phyloP scores from a whole-genome alignment of 768 basidiomycete genomes.

The Pleurotus eryngii region DNA sequence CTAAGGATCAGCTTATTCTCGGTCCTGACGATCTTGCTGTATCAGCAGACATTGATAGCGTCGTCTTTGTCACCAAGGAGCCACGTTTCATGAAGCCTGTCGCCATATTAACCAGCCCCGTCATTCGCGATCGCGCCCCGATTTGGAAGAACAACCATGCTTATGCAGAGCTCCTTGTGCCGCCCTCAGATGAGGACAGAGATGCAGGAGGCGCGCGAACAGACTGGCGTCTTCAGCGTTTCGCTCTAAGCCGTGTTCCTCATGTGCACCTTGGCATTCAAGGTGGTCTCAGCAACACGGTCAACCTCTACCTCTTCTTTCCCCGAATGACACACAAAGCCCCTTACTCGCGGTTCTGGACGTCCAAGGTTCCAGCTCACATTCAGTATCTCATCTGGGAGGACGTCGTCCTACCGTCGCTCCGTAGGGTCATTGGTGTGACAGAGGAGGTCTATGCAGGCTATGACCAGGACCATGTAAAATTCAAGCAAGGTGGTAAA shows the following conservation, averaged over 20 bases:
- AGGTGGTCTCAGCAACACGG: constrained; percentile 4
- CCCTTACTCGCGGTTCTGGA: constrained; percentile 7
- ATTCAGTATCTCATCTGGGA: constrained; percentile 14
- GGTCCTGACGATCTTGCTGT: not conserved
- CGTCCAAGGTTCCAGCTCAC: constrained; percentile 9
- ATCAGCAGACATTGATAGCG: constrained; percentile 13
- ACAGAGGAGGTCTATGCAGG: constrained; percentile 5
- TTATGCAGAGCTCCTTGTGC: constrained; percentile 12
- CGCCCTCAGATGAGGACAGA: constrained; percentile 8
- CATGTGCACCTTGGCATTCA: constrained; percentile 14
- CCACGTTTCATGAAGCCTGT: constrained; percentile 7
- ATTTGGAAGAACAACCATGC: constrained; percentile 15
- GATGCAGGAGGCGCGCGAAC: not conserved
- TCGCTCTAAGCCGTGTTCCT: constrained; percentile 11
- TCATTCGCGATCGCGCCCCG: constrained; percentile 9
- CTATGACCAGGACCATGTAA: constrained; percentile 6
- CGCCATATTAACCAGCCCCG: constrained; percentile 8
- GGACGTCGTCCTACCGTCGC: constrained; percentile 8
- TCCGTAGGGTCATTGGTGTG: not conserved
- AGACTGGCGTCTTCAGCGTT: constrained; percentile 6
- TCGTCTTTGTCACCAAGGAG: constrained; percentile 10
- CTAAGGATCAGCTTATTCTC: not conserved
- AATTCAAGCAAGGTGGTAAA: constrained; percentile 10
- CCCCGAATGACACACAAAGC: constrained; percentile 16
- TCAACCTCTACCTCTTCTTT: constrained; percentile 16